Evolutionary conservation across 768 basidiomycete genomes (phyloP).

Genomic region (Leccinellum luteum): DNA sequence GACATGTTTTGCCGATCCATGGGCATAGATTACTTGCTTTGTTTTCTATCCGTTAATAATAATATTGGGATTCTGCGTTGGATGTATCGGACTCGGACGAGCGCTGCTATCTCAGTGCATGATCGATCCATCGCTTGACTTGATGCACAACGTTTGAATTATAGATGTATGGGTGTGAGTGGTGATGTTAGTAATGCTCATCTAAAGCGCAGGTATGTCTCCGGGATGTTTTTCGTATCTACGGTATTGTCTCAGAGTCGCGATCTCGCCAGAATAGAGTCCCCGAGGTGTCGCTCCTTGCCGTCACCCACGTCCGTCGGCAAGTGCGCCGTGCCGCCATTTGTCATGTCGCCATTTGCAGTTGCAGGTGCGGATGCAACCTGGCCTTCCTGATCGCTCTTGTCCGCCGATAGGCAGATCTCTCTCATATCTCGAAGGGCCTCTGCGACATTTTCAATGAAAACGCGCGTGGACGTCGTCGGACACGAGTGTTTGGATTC

Average conservation of each 20-base stretch:
- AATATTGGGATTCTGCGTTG: neutral
- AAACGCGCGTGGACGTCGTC: slow-evolving; percentile 65
- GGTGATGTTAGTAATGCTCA: slow-evolving; percentile 4
- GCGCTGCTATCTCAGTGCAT: neutral
- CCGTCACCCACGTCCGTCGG: neutral
- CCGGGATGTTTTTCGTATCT: neutral
- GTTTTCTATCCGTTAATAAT: neutral
- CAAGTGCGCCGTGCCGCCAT: neutral
- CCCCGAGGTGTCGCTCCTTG: neutral
- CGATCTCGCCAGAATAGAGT: slow-evolving; percentile 11
- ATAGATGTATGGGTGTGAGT: neutral
- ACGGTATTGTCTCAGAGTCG: slow-evolving; percentile 13
- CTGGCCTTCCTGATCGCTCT: slow-evolving; percentile 7
- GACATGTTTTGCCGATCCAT: neutral
- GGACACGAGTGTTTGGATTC: slow-evolving; percentile 80
- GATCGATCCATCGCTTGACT: no score
- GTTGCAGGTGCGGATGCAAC: neutral
- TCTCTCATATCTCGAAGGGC: slow-evolving; percentile 69
- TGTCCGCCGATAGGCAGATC: slow-evolving; percentile 38
- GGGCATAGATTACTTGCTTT: neutral
- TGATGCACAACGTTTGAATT: neutral
- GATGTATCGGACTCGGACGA: neutral
- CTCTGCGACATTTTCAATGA: slow-evolving; percentile 59
- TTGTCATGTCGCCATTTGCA: neutral
- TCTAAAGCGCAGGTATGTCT: neutral